These are phyloP conservation scores for Pseudogymnoascus sp. DNA, from an alignment of 2,329 filamentous ascomycete species.

Conservation along the genomic window DNA sequence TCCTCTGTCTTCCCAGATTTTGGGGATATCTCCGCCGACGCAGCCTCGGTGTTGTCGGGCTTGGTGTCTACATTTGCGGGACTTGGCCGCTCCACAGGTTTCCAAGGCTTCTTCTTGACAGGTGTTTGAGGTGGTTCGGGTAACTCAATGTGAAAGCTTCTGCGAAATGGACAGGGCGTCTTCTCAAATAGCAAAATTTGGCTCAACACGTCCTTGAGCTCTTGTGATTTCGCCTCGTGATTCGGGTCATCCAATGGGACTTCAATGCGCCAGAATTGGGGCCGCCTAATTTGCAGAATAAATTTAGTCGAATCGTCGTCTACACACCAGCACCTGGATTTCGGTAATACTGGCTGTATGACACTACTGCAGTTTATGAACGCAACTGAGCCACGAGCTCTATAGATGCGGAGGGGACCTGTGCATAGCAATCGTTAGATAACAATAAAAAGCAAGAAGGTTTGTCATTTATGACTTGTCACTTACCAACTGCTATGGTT, in stretches of 20 bases:
- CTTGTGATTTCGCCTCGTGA: slow-evolving; percentile 54
- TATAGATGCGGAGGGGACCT: slow-evolving; percentile 76
- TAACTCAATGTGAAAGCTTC: slow-evolving; percentile 65
- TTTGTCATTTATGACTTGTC: background rate
- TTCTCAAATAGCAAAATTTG: slow-evolving; percentile 78
- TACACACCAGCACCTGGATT: slow-evolving; percentile 90
- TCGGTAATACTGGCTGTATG: slow-evolving; percentile 75
- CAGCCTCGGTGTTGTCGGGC: background rate
- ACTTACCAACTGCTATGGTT: slow-evolving; percentile 67
- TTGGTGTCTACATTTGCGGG: background rate
- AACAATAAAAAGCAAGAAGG: background rate
- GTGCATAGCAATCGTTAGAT: background rate
- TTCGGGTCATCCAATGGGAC: slow-evolving; percentile 58
- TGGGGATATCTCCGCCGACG: background rate
- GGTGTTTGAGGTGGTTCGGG: slow-evolving; percentile 60
- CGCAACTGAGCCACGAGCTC: slow-evolving; percentile 74
- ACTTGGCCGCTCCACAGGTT: slow-evolving; percentile 46
- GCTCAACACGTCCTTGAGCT: slow-evolving; percentile 60
- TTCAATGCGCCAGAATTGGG: slow-evolving; percentile 87
- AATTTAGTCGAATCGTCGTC: slow-evolving; percentile 73
- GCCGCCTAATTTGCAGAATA: slow-evolving; percentile 73
- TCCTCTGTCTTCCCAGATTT: background rate
- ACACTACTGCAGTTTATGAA: slow-evolving; percentile 81
- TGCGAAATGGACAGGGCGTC: slow-evolving; percentile 76
- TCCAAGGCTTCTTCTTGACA: slow-evolving; percentile 60